Evolutionary conservation across 495 filamentous ascomycete species (phyloP).

Genomic region (Neurospora intermedia): DNA sequence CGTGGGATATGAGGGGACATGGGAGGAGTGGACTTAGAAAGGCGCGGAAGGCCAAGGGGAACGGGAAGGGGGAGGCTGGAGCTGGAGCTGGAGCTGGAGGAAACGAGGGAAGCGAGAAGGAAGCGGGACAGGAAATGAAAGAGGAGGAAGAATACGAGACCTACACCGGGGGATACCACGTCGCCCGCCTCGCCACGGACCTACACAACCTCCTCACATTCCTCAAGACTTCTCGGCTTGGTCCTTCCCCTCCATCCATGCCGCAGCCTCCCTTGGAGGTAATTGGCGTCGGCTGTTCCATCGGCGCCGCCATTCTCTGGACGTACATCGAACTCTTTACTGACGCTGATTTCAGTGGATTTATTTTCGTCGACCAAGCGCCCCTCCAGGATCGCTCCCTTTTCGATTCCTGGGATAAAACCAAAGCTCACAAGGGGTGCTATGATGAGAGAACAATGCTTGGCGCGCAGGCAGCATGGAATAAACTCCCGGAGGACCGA

Average conservation of each 20-base stretch:
- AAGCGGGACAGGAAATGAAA: no score
- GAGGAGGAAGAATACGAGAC: neutral
- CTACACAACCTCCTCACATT: slow-evolving; percentile 18
- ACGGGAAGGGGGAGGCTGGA: no score
- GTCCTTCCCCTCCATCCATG: neutral
- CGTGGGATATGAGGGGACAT: slow-evolving; percentile 36
- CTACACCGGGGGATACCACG: slow-evolving; percentile 31
- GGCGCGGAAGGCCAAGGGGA: neutral
- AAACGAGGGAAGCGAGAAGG: no score
- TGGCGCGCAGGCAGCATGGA: slow-evolving; percentile 26
- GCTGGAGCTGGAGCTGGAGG: no score
- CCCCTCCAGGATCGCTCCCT: slow-evolving; percentile 32
- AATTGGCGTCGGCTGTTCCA: slow-evolving; percentile 31
- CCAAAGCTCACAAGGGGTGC: slow-evolving; percentile 24
- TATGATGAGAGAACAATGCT: slow-evolving; percentile 27
- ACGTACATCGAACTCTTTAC: slow-evolving; percentile 33
- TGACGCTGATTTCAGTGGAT: slow-evolving; percentile 17
- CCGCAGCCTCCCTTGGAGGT: slow-evolving; percentile 4
- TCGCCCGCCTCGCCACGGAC: slow-evolving; percentile 33
- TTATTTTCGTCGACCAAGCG: slow-evolving; percentile 37
- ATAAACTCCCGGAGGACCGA: neutral
- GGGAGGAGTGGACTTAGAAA: slow-evolving; percentile 18
- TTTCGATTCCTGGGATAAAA: slow-evolving; percentile 13
- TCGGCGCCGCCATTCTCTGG: slow-evolving; percentile 37
- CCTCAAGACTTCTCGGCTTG: slow-evolving; percentile 14